Conservation (phyloP, 805 yeast species). For the Ogataea nitratoaversa region DNA sequence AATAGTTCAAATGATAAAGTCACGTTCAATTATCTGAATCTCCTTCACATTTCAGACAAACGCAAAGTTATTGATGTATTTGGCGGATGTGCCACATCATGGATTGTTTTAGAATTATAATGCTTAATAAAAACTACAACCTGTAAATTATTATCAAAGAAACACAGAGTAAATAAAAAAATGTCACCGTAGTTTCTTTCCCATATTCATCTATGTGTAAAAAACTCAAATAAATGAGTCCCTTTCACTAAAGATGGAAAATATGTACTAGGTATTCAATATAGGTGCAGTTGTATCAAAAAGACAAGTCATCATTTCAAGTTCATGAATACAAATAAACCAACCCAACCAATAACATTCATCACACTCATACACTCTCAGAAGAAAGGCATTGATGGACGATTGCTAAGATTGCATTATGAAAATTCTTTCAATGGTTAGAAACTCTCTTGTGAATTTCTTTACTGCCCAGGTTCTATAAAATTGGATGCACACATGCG, state of each 20-base stretch:
- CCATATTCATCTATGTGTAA: constrained; percentile 66
- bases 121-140: background rate
- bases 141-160: background rate
- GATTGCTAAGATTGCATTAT: too few relatives aligned
- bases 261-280: constrained; percentile 70
- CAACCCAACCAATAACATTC: background rate
- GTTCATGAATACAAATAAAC: background rate
- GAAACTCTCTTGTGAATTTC: constrained; percentile 9
- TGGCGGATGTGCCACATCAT: constrained; percentile 69
- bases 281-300: constrained; percentile 62
- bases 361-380: too few relatives aligned
- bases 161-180: constrained; percentile 4
- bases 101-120: constrained; percentile 36
- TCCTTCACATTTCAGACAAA: constrained; percentile 22
- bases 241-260: constrained; percentile 60
- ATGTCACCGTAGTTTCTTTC: constrained; percentile 75
- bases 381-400: too few relatives aligned
- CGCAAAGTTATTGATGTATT: constrained; percentile 32
- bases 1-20: constrained; percentile 24
- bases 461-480: constrained; percentile 15
- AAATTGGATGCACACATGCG: background rate
- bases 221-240: constrained; percentile 3
- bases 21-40: constrained; percentile 36
- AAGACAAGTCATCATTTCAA: constrained; percentile 6
- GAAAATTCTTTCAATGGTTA: too few relatives aligned